A percentile compares a stretch with the other conserved stretches of the same genome.
These are phyloP conservation scores for Dactylellina parvicollis DNA, from an alignment of 2,329 filamentous ascomycete species.

Conservation along the genomic window DNA sequence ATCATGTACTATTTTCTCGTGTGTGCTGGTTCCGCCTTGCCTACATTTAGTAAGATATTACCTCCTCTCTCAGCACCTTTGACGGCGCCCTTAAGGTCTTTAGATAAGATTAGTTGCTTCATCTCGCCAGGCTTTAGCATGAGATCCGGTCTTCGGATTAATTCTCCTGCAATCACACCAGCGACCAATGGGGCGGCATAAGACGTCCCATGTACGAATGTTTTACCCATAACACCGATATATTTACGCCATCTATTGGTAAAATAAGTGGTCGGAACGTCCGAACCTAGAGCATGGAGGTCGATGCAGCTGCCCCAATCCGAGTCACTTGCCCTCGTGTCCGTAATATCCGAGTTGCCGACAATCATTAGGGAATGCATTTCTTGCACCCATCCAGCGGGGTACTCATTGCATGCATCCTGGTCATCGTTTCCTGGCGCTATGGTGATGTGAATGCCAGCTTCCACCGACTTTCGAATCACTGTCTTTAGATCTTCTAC, in stretches of 20 bases:
- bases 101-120: conserved; percentile 12
- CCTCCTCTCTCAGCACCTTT: conserved; percentile 3
- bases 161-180: conserved; percentile 12
- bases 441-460: conserved; percentile 62
- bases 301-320: conserved; percentile 13
- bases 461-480: conserved; percentile 63
- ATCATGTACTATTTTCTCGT: no score
- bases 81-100: conserved; percentile 1
- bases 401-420: conserved; percentile 58
- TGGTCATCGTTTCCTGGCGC: conserved; percentile 61
- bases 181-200: not conserved
- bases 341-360: conserved; percentile 60
- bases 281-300: conserved; percentile 4
- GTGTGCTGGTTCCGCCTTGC: no score
- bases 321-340: conserved; percentile 25
- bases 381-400: conserved; percentile 61
- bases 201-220: not conserved
- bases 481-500: no score
- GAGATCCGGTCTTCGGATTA: conserved; percentile 5
- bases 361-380: conserved; percentile 62
- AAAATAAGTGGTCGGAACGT: conserved; percentile 4
- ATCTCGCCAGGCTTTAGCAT: not conserved
- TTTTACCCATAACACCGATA: not conserved
- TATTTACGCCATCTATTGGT: no score
- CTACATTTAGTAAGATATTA: conserved; percentile 9